These are phyloP conservation scores for Penicillium oxalicum DNA, from an alignment of 2,329 filamentous ascomycete genomes.

Conservation along the genomic window DNA sequence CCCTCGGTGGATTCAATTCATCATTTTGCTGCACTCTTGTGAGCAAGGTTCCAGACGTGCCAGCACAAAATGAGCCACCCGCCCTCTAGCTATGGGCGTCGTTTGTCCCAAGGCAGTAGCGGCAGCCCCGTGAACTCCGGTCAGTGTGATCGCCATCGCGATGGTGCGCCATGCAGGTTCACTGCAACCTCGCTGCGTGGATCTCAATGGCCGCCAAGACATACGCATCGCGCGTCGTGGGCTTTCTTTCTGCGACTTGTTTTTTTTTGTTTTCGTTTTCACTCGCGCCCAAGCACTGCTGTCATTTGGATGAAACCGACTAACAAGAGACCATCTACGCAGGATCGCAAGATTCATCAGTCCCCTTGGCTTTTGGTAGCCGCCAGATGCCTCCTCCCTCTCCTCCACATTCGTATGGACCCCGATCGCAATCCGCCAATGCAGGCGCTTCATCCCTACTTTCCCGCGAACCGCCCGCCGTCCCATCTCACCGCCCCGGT, in stretches of 20 bases:
- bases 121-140: conserved; percentile 34
- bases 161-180: conserved; percentile 10
- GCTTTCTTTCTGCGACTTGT: background rate
- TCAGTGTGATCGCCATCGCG: conserved; percentile 24
- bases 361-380: conserved; percentile 29
- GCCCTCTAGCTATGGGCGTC: conserved; percentile 29
- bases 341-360: conserved; percentile 31
- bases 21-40: conserved; percentile 12
- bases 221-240: conserved; percentile 3
- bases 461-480: conserved; percentile 52
- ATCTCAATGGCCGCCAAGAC: conserved; percentile 6
- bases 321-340: conserved; percentile 2
- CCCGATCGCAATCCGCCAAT: conserved; percentile 37
- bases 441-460: conserved; percentile 35
- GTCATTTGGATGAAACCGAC: background rate
- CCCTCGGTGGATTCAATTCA: conserved; percentile 16
- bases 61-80: conserved; percentile 34
- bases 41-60: conserved; percentile 2
- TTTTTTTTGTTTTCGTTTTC: background rate
- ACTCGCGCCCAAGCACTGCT: background rate
- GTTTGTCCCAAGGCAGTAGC: conserved; percentile 33
- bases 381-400: conserved; percentile 49
- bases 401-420: conserved; percentile 44
- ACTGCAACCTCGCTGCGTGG: conserved; percentile 3
- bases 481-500: conserved; percentile 50